Base-by-base conservation (phyloP, 2,329 filamentous ascomycete genomes). In the Amesomyces nigricolor region DNA sequence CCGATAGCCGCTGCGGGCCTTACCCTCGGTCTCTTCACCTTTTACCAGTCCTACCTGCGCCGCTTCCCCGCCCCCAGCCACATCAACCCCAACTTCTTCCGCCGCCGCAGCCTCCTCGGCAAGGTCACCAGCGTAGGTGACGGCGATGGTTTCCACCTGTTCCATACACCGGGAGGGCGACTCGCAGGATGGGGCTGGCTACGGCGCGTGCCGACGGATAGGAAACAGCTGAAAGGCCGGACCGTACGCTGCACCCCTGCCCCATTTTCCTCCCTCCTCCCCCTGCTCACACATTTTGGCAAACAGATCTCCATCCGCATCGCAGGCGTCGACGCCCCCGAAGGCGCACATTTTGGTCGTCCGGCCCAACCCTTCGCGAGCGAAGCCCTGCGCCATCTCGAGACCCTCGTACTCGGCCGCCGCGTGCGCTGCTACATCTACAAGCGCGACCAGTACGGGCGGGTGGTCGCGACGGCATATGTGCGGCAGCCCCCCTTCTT, bases 121-220 rank as follows among this genome's bases (percentile, higher is more conserved):
- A 81, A 81, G 59, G 94, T 97, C 42, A 96, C 92, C 11, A 91
- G 88, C 63, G 94, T 99, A 22, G 94, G 95, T 42, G 94, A 99
- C 77, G 95, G 91, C 4, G 94, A 99, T 71, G 92, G 92, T 68
- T 96, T 99, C 70, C 87, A 94, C 63, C 71, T 99, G 47, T 99
- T 87, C 69, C 94, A 99, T 70, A 97, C 91, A 0, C 94, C 94
- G 0, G 92, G 92, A n/a, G 94, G 94, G 10, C 80, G 85, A 62
- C 71, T 91, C 50, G 80, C 87, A 10, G 94, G 94, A 51, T 99
- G 94, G 94, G 91, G 88, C n/a, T 95, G 89, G 90, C 67, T 94
- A 61, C 86, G 90, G 65, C 85, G 73, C 56, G 79, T 96, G 6
- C 91, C 91, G 1, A 78, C 74, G 11, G 82, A 79, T 55, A 86